Evolutionary conservation across 129 eudicot genomes (phyloP).

Genomic region (Kitagawia praeruptora): DNA sequence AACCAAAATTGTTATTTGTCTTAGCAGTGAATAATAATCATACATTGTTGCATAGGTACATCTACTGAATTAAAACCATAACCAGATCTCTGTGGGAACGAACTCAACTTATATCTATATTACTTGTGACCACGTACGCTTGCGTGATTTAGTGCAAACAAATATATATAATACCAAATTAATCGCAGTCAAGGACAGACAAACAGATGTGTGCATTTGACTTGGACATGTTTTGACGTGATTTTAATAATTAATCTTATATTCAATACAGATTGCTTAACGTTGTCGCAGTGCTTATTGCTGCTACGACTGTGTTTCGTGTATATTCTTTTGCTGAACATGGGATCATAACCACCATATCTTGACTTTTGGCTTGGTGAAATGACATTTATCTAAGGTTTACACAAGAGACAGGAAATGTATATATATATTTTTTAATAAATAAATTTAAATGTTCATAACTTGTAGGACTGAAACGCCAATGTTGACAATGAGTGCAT

Average conservation of each 20-base stretch:
- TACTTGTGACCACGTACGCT: too few relatives aligned
- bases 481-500: constrained; percentile 71
- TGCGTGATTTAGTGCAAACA: too few relatives aligned
- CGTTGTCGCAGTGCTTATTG: constrained; percentile 6
- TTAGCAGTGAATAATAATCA: too few relatives aligned
- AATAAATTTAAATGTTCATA: not conserved
- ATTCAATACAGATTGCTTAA: constrained; percentile 8
- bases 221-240: constrained; percentile 12
- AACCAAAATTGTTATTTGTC: too few relatives aligned
- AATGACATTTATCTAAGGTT: constrained; percentile 3
- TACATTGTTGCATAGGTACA: too few relatives aligned
- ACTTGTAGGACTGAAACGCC: constrained; percentile 26
- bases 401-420: not conserved
- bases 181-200: constrained; percentile 1
- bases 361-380: constrained; percentile 9
- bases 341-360: constrained; percentile 10
- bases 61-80: too few relatives aligned
- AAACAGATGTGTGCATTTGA: constrained; percentile 2
- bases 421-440: not conserved
- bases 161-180: not conserved
- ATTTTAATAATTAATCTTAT: not conserved
- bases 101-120: too few relatives aligned
- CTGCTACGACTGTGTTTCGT: constrained; percentile 3
- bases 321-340: not conserved
- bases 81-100: too few relatives aligned